These are phyloP conservation scores for Adansonia rubrostipa DNA, from an alignment of 441 rosid genomes.

Conservation along the genomic window DNA sequence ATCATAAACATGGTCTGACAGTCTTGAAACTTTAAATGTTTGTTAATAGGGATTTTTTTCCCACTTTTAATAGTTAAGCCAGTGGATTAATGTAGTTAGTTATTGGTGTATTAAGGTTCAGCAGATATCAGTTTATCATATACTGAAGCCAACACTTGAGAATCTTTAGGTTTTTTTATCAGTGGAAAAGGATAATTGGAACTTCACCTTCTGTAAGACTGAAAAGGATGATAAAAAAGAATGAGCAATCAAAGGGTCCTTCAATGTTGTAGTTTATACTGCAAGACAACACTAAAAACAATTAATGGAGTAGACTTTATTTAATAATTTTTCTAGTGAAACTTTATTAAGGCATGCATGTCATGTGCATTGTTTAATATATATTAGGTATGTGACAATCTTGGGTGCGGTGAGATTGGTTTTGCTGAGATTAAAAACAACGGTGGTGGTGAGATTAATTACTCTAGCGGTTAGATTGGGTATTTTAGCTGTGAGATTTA, in stretches of 20 bases:
- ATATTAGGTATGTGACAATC: no score
- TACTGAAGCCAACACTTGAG: background rate
- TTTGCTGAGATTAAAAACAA: no score
- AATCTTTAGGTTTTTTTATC: background rate
- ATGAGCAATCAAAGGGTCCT: background rate
- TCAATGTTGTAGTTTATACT: background rate
- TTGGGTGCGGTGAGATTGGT: no score
- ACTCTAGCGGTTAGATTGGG: no score
- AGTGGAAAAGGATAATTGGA: background rate
- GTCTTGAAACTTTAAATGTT: background rate
- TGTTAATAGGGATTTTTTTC: background rate
- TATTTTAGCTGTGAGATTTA: no score
- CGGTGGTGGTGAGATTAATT: no score
- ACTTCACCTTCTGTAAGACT: background rate
- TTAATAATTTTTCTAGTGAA: background rate
- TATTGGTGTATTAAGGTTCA: background rate
- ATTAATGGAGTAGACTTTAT: background rate
- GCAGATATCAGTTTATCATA: background rate
- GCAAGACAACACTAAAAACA: background rate
- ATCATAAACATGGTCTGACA: background rate
- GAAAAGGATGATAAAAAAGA: background rate
- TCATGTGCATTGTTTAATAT: no score
- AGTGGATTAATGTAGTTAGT: background rate
- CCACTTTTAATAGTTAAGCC: background rate
- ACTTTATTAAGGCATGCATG: no score